Base-by-base conservation (phyloP, 2,329 filamentous ascomycete genomes). In the Chaetomium sp. region DNA sequence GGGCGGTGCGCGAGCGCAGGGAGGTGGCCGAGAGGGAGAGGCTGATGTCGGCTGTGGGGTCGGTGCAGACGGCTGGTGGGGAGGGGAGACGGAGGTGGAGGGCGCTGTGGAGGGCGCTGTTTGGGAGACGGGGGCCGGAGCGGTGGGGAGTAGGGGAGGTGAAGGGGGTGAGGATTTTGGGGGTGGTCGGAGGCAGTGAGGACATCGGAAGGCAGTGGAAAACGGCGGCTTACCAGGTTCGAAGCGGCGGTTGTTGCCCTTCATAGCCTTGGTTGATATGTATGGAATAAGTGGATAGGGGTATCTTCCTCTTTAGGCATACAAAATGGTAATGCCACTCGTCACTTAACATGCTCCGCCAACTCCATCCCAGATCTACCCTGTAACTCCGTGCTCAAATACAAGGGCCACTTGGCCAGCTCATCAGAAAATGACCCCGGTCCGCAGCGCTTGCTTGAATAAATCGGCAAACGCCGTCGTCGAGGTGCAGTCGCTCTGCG, bases 401-500 rank as follows among this genome's bases (percentile, higher is more conserved):
- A 45, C 29, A 13, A 60, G 4, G 4, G 13, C 16, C 55, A 19
- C 23, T 29, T 27, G 29, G 53, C 53, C 53, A 29, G 3, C 16
- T 49, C 38, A 31, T 13, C 67, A 49, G n/a, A 71, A 53, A 25
- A 70, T 62, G 62, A 0, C 67, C n/a, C n/a, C 69, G 3, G 50
- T 75, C 54, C 77, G 74, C 71, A 86, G 69, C 0, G 84, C 83
- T 31, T 76, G 74, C 69, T 78, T 80, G 71, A 87, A 87, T 56
- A 78, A 73, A 55, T 83, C 79, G 2, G 84, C 85, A 75, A 85
- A 86, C 4, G 78, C 76, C 29, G 80, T 74, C 2, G 82, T 85
- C 31, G 81, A 80, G 58, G 73, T 73, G 69, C 86, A 89, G 62
- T 85, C 83, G 73, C 84, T 87, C 64, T 80, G 74, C 23, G 76